Evolutionary conservation across 331 rosid species (phyloP).

Genomic region (Acacia pycnantha): DNA sequence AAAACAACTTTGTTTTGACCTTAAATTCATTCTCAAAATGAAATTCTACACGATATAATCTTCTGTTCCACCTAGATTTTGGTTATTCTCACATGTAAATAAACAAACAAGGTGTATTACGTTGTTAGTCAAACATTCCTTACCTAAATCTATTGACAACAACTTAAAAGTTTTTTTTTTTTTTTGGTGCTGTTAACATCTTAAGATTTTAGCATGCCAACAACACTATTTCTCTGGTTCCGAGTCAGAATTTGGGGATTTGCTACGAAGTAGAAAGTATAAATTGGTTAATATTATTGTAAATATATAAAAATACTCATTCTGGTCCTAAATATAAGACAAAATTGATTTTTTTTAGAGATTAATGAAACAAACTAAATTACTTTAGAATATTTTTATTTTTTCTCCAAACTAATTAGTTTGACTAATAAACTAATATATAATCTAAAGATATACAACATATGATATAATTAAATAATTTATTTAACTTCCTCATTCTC

Average conservation of each 20-base stretch:
- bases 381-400: too few relatives aligned
- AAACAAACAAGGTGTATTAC: background rate
- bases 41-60: background rate
- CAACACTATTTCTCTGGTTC: constrained; percentile 19
- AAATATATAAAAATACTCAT: too few relatives aligned
- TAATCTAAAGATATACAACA: too few relatives aligned
- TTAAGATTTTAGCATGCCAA: background rate
- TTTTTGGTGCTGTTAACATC: background rate
- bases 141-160: background rate
- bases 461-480: too few relatives aligned
- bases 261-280: constrained; percentile 3
- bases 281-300: background rate
- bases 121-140: background rate
- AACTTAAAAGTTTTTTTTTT: background rate
- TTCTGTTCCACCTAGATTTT: background rate
- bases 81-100: background rate
- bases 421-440: too few relatives aligned
- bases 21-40: background rate
- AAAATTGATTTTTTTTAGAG: too few relatives aligned
- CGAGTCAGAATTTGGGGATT: constrained; percentile 30
- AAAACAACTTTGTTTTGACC: background rate
- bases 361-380: too few relatives aligned
- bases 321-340: too few relatives aligned
- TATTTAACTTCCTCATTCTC: too few relatives aligned
- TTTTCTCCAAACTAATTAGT: too few relatives aligned